These are phyloP conservation scores for Macrocybe sp. DNA, from an alignment of 1,284 basidiomycete species.

Conservation along the genomic window DNA sequence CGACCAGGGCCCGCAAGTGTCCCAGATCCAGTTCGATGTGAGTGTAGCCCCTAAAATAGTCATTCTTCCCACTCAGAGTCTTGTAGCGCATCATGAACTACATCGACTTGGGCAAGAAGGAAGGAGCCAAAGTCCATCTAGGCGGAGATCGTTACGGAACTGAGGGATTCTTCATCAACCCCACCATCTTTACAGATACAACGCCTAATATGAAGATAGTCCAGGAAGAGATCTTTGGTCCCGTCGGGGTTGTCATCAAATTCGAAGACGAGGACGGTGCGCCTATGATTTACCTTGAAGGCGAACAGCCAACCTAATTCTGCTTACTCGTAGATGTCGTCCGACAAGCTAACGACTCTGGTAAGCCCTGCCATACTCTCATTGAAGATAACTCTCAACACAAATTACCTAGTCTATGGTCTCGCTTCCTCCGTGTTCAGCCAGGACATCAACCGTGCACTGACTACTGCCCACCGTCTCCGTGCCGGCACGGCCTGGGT, in stretches of 20 bases:
- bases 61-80: neutral
- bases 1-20: constrained; percentile 38
- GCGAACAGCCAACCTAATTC: neutral
- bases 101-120: constrained; percentile 80
- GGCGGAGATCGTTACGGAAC: constrained; percentile 76
- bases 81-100: constrained; percentile 51
- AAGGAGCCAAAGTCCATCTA: constrained; percentile 77
- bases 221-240: constrained; percentile 90
- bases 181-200: constrained; percentile 86
- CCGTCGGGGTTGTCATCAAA: constrained; percentile 72
- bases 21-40: constrained; percentile 38
- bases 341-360: constrained; percentile 76
- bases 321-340: constrained; percentile 53
- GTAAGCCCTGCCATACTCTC: constrained; percentile 9
- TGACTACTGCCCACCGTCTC: constrained; percentile 72
- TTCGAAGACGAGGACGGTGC: constrained; percentile 56
- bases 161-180: constrained; percentile 74
- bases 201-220: constrained; percentile 83
- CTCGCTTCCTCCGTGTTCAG: constrained; percentile 85
- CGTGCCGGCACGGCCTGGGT: constrained; percentile 82
- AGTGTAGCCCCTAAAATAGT: neutral
- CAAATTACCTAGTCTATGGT: constrained; percentile 56
- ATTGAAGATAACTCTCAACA: neutral
- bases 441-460: constrained; percentile 69
- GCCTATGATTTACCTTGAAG: neutral